Evolutionary conservation across 2,329 filamentous ascomycete species (phyloP), one percentile per base, ranked within the genome.

Genomic region (Cladosporium oxysporum): DNA sequence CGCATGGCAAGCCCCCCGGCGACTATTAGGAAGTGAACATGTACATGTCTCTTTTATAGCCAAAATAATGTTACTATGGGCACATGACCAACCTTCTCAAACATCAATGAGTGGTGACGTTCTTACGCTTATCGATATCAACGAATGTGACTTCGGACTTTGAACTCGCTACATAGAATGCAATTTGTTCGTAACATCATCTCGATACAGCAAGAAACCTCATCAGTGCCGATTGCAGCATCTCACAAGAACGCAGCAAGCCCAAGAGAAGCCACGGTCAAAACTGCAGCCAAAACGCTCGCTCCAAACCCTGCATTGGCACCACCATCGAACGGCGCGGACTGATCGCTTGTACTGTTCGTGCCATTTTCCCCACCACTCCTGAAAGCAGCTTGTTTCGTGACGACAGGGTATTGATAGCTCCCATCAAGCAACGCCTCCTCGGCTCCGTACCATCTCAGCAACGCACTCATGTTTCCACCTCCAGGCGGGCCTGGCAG

Each of bases 1-100:
- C 82, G 63, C 82, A 91, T 66, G 84, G 83, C 74, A 41, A 61
- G 47, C 57, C 66, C 7, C 69, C 68, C 0, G 68, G 66, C 16
- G 59, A 67, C 21, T 71, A 71, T 62, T 69, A 60, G 57, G 41
- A 7, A 47, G 41, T n/a, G 4, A 21, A 21, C 3, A n/a, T 11
- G 41, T 2, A 21, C n/a, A 23, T 5, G n/a, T 47, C 8, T 47
- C 21, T 2, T 8, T 7, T 21, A 11, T 21, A 47, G 41, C n/a
- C n/a, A 21, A 1, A 47, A 11, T 23, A 23, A 47, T 21, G n/a
- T 47, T 47, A 23, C 41, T n/a, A 47, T 47, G 41, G 41, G 21
- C 41, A 47, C 5, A 47, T 23, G 4, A 21, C 18, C 37, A 44
- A 41, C 14, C 18, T n/a, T 44, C 2, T 10, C 37, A 2, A 44